A percentile compares a stretch with the other conserved stretches of the same genome.
Evolutionary conservation across 1,139 yeast genomes (phyloP).

Genomic region (Wickerhamomyces sp.): DNA sequence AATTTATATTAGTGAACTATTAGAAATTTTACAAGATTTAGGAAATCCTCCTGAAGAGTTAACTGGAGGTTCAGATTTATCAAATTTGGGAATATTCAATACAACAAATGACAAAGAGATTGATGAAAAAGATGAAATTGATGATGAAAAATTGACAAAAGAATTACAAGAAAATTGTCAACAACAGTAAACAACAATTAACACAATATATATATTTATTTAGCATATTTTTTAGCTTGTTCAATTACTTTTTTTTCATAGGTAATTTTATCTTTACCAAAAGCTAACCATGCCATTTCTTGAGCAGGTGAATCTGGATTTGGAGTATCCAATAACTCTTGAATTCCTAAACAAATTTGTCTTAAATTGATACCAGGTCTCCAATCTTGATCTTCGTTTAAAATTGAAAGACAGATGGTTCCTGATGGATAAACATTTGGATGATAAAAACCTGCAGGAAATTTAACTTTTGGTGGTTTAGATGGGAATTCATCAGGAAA

Average conservation of each 20-base stretch:
- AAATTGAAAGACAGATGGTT: slow-evolving; percentile 84
- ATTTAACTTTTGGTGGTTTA: slow-evolving; percentile 90
- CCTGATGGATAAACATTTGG: slow-evolving; percentile 98
- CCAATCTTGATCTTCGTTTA: slow-evolving; percentile 97
- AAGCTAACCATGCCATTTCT: slow-evolving; percentile 92
- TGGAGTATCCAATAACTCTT: slow-evolving; percentile 84
- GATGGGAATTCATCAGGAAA: slow-evolving; percentile 95
- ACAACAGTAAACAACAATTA: slow-evolving; percentile 9
- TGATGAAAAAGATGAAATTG: no score
- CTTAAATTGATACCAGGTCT: slow-evolving; percentile 92
- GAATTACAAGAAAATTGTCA: slow-evolving; percentile 39
- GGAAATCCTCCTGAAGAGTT: slow-evolving; percentile 89
- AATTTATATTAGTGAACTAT: slow-evolving; percentile 46
- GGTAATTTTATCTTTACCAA: slow-evolving; percentile 54
- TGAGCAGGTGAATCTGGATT: slow-evolving; percentile 97
- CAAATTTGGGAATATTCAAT: no score
- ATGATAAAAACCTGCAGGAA: slow-evolving; percentile 86
- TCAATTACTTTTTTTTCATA: slow-evolving; percentile 77
- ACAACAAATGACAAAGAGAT: no score
- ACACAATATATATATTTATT: background rate
- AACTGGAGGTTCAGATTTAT: no score
- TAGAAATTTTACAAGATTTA: slow-evolving; percentile 70
- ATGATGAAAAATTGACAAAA: slow-evolving; percentile 41
- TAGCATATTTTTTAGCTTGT: slow-evolving; percentile 71
- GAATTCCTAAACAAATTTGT: slow-evolving; percentile 87